Conservation (phyloP, 192 early-diverging fungal species). For the Phlyctochytrium arcticum region DNA sequence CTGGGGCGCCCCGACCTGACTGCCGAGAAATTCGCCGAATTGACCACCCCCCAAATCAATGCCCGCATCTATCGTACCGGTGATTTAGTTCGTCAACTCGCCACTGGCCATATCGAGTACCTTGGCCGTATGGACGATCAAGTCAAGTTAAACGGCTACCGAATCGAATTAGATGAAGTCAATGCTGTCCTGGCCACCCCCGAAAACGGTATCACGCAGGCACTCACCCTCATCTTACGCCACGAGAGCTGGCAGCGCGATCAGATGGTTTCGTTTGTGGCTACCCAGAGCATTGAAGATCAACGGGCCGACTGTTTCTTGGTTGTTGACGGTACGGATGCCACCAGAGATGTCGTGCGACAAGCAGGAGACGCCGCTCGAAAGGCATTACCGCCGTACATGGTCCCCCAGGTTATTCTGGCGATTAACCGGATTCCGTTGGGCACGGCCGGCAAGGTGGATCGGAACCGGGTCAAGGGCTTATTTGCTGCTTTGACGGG, state of each 20-base stretch:
- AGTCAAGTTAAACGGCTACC: constrained; percentile 20
- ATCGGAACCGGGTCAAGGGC: neutral
- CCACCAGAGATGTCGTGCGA: neutral
- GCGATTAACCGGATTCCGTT: neutral
- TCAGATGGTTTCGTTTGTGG: neutral
- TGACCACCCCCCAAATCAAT: constrained; percentile 18
- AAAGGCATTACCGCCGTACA: neutral
- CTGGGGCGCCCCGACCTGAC: constrained; percentile 38
- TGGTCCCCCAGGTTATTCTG: neutral
- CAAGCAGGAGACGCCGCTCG: neutral
- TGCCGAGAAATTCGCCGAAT: constrained; percentile 19
- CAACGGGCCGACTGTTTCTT: neutral
- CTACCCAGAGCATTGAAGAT: neutral
- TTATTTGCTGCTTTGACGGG: neutral
- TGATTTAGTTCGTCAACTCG: constrained; percentile 14
- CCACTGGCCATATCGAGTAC: constrained; percentile 14
- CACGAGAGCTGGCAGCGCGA: neutral
- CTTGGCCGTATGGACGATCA: constrained; percentile 18
- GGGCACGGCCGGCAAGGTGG: neutral
- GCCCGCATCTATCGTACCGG: constrained; percentile 25
- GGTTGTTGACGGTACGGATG: neutral
- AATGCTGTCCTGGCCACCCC: neutral
- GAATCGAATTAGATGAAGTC: constrained; percentile 27
- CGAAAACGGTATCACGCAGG: neutral
- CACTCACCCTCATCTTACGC: neutral